Evolutionary conservation across 2,329 filamentous ascomycete genomes (phyloP), one percentile per base, ranked within the genome.

Genomic region (Bisporella sp.): DNA sequence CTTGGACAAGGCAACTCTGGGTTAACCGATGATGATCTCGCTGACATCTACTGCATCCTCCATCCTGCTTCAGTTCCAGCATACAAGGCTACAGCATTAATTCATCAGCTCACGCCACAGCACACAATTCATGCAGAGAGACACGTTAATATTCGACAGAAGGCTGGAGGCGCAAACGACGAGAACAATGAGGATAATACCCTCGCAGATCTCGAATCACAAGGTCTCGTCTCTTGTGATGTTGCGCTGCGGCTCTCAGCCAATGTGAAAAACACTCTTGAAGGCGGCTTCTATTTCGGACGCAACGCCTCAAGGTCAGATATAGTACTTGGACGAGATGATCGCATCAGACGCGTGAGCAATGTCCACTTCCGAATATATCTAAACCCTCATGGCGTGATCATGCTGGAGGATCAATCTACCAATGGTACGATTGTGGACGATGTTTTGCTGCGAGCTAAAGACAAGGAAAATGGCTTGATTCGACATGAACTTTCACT

Each of bases 291-390:
- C 68, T 78, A 81, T 41, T 97, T 99, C 68, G 93, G 93, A 31
- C 83, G 93, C 49, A 92, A 93, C 62, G 59, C 69, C 1, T 60
- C 67, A 43, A 76, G 79, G 33, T 93, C 88, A 67, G 93, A 99
- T 62, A 73, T 88, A 47, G 69, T 84, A 51, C 70, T 91, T 44
- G 78, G 78, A 59, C 81, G 89, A 45, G 67, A 72, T 35, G 85
- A 92, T 57, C 78, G 79, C 1, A 73, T 79, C 47, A 85, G 81
- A 65, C 79, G 87, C 41, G 78, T 99, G 53, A 97, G 92, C 73
- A 96, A 97, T 64, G 77, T 87, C n/a, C 93, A 99, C 66, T 99
- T 97, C 66, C 85, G 89, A 48, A 95, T 99, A 54, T 96, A 86
- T 64, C 76, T 96, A 60, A 99, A 95, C 61, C 74, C 82, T n/a